Conservation (phyloP, 768 basidiomycete genomes). For the Russula dissimulans region DNA sequence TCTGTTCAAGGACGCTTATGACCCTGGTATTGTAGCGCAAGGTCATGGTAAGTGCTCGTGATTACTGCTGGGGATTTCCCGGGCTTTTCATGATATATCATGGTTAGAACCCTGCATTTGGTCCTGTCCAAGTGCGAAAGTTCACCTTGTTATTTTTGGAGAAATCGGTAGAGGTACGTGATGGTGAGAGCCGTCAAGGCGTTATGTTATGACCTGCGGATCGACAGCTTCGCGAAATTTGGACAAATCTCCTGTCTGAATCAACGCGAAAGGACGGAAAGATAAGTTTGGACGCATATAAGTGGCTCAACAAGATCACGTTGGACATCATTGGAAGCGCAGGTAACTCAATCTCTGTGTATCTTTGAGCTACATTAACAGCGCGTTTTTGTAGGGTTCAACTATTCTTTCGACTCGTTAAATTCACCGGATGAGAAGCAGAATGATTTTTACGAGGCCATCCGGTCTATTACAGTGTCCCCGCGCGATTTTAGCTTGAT, state of each 20-base stretch:
- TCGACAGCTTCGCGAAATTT: constrained; percentile 25
- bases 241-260: constrained; percentile 12
- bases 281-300: constrained; percentile 7
- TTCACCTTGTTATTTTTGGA: constrained; percentile 19
- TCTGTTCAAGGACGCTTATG: too few relatives aligned
- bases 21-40: background rate
- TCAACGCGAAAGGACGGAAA: constrained; percentile 4
- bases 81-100: background rate
- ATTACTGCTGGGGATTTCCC: background rate
- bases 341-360: background rate
- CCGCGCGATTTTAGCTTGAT: constrained; percentile 23
- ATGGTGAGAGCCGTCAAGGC: background rate
- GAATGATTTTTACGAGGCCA: constrained; percentile 28
- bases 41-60: background rate
- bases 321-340: constrained; percentile 23
- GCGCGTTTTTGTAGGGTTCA: constrained; percentile 28
- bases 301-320: constrained; percentile 19
- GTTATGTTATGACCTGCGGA: too few relatives aligned
- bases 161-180: constrained; percentile 19
- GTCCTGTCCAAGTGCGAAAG: constrained; percentile 20
- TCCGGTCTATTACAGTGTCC: constrained; percentile 26
- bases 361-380: background rate
- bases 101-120: constrained; percentile 23
- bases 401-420: constrained; percentile 31
- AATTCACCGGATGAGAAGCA: constrained; percentile 14